Percentiles rank a stretch among this genome's conserved stretches.
Conservation (phyloP, 805 yeast species). For the Zygotorulaspora florentina region DNA sequence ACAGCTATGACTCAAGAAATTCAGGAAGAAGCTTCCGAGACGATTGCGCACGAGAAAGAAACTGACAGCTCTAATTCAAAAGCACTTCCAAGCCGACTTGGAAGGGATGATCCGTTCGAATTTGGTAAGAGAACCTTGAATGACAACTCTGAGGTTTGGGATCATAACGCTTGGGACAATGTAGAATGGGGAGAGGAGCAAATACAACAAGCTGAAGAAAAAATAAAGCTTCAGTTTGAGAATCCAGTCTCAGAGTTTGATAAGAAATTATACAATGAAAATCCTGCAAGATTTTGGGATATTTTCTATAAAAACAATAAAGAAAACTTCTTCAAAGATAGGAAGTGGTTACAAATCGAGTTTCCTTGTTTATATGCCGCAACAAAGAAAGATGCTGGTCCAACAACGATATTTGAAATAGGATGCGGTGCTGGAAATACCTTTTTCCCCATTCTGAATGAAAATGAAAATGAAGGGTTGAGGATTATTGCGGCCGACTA, state of each 20-base stretch:
- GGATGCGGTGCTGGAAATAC: constrained; percentile 99
- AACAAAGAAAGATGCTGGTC: constrained; percentile 67
- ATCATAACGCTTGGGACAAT: constrained; percentile 92
- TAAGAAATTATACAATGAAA: constrained; percentile 67
- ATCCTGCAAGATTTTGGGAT: constrained; percentile 95
- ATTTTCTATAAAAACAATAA: constrained; percentile 83
- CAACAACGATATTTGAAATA: constrained; percentile 74
- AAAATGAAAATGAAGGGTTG: constrained; percentile 75
- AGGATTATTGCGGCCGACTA: constrained; percentile 83
- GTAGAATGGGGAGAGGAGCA: constrained; percentile 98
- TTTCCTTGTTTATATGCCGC: constrained; percentile 82
- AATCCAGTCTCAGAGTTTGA: constrained; percentile 87
- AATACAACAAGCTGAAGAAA: constrained; percentile 63
- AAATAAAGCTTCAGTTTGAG: constrained; percentile 69
- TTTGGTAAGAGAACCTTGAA: constrained; percentile 83
- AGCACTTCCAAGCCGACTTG: constrained; percentile 47
- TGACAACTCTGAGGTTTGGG: constrained; percentile 77
- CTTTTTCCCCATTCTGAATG: constrained; percentile 79
- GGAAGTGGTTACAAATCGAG: constrained; percentile 94
- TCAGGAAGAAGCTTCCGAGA: constrained; percentile 21
- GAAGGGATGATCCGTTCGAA: constrained; percentile 84
- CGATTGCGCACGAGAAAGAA: constrained; percentile 20
- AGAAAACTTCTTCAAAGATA: constrained; percentile 92
- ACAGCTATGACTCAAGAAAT: constrained; percentile 23
- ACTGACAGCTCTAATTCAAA: background rate